Evolutionary conservation across 2,329 filamentous ascomycete species (phyloP).

Genomic region (Emmonsia crescens): DNA sequence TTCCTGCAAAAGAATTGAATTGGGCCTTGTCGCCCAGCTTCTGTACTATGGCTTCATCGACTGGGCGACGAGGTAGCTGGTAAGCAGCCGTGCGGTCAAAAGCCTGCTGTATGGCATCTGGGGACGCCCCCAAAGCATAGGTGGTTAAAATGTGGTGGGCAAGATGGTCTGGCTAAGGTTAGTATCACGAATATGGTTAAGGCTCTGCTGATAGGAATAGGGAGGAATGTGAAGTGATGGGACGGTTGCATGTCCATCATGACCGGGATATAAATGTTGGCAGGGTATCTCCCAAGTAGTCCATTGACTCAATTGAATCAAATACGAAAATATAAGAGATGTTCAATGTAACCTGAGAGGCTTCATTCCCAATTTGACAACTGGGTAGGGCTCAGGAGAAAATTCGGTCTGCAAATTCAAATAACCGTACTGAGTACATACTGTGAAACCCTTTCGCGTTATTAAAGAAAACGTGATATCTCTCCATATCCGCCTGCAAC

Average conservation of each 20-base stretch:
- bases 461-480: constrained; percentile 75
- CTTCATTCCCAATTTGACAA: neutral
- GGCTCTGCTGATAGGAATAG: neutral
- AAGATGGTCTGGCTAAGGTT: constrained; percentile 53
- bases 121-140: constrained; percentile 60
- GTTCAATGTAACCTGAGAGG: neutral
- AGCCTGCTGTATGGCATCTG: constrained; percentile 48
- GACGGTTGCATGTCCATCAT: neutral
- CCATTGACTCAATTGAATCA: neutral
- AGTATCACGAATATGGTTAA: neutral
- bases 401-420: neutral
- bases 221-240: neutral
- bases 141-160: constrained; percentile 65
- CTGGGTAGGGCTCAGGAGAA: neutral
- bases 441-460: constrained; percentile 56
- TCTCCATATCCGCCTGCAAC: constrained; percentile 62
- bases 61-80: constrained; percentile 46
- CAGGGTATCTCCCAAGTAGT: neutral
- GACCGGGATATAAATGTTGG: neutral
- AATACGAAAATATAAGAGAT: neutral
- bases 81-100: constrained; percentile 58
- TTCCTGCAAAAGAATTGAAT: constrained; percentile 52
- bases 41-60: constrained; percentile 42
- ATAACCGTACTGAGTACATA: constrained; percentile 16
- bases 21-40: constrained; percentile 47